These are phyloP conservation scores for Aspergillus sp. DNA, from an alignment of 2,329 filamentous ascomycete species.

Conservation along the genomic window DNA sequence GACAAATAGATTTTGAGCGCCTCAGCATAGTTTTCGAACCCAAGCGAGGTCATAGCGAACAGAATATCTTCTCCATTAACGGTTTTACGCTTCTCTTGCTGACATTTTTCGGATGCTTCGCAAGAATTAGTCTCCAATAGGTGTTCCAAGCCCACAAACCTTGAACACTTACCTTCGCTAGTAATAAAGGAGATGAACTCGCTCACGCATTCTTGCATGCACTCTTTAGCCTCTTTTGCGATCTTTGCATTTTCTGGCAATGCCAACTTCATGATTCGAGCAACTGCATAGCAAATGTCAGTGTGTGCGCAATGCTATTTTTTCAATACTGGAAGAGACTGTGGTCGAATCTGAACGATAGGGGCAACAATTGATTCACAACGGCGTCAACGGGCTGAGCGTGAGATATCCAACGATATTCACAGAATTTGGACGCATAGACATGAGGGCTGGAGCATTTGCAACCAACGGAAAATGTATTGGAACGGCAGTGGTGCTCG, in stretches of 20 bases:
- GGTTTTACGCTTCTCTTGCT: conserved; percentile 98
- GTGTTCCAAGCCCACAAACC: neutral
- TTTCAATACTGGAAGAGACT: neutral
- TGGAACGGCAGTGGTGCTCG: conserved; percentile 21
- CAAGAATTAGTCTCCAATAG: neutral
- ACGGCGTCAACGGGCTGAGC: neutral
- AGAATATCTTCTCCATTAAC: conserved; percentile 98
- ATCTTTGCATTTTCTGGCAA: conserved; percentile 98
- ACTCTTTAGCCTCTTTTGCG: conserved; percentile 98
- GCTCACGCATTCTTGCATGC: conserved; percentile 99
- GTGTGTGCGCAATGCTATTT: conserved; percentile 7
- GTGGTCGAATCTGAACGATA: neutral
- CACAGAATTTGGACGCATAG: neutral
- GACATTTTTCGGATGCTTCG: conserved; percentile 90
- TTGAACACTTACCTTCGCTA: conserved; percentile 75
- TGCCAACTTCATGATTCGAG: conserved; percentile 97
- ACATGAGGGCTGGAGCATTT: neutral
- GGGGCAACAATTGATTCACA: neutral
- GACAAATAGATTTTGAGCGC: conserved; percentile 97
- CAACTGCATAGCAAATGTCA: conserved; percentile 77
- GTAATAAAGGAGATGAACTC: conserved; percentile 99
- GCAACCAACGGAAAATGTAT: conserved; percentile 6
- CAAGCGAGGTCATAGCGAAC: conserved; percentile 97
- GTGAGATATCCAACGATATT: neutral
- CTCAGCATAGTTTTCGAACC: conserved; percentile 98